These are phyloP conservation scores for Aquilaria malaccensis DNA, from an alignment of 345 rosid species.

Conservation along the genomic window DNA sequence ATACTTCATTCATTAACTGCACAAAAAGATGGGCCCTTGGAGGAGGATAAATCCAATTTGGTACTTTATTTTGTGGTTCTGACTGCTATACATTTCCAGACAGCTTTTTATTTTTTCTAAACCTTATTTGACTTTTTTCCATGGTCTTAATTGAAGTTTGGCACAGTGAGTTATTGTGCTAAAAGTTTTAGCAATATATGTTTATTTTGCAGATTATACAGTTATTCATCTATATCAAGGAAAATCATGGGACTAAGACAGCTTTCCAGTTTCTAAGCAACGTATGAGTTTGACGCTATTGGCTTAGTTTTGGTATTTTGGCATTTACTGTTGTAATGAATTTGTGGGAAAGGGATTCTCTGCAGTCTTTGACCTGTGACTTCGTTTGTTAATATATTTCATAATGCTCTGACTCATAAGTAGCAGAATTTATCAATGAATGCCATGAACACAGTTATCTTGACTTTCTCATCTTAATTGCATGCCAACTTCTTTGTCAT, in stretches of 20 bases:
- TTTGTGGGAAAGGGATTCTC: too few species aligned
- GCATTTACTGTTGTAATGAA: too few species aligned
- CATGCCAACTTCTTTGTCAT: too few species aligned
- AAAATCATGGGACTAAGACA: conserved; percentile 63
- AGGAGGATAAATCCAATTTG: conserved; percentile 82
- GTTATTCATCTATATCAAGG: conserved; percentile 78
- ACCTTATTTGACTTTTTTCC: not conserved
- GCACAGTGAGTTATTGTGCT: conserved; percentile 6
- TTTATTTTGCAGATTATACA: conserved; percentile 68
- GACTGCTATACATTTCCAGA: conserved; percentile 1
- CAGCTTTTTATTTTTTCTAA: conserved; percentile 1
- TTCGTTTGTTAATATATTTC: too few species aligned
- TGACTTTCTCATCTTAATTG: too few species aligned
- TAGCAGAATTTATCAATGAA: too few species aligned
- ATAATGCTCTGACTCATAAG: too few species aligned
- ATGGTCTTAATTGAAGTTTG: conserved; percentile 1
- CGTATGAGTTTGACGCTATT: conserved; percentile 37
- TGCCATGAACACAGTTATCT: too few species aligned
- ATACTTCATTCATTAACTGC: conserved; percentile 28
- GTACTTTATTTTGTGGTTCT: conserved; percentile 34
- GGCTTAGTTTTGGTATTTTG: conserved; percentile 2
- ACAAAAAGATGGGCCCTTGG: conserved; percentile 34
- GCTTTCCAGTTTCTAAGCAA: conserved; percentile 89
- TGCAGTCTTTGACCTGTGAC: too few species aligned
- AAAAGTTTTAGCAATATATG: conserved; percentile 6